Evolutionary conservation across 2,329 filamentous ascomycete species (phyloP).

Genomic region (Claviceps sp.): DNA sequence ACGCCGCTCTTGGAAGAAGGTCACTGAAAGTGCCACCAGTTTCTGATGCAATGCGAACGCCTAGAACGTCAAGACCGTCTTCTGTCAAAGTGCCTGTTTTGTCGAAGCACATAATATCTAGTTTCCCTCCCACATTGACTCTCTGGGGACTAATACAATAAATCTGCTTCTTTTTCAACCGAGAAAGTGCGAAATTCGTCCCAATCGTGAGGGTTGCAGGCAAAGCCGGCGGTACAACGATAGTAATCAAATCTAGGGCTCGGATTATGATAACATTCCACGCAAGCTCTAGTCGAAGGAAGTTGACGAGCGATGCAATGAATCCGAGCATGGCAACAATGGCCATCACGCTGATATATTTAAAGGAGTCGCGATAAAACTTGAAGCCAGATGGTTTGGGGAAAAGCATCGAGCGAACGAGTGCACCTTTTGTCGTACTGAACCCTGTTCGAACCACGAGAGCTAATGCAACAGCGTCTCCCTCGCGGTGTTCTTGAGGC

Average conservation of each 20-base stretch:
- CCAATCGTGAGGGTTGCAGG: constrained; percentile 93
- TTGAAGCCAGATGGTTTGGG: constrained; percentile 97
- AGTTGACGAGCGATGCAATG: constrained; percentile 83
- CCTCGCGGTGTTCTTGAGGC: constrained; percentile 72
- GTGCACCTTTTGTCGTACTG: constrained; percentile 89
- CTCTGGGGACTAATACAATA: constrained; percentile 97
- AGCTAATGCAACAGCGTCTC: constrained; percentile 81
- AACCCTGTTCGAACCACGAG: constrained; percentile 92
- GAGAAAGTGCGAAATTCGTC: constrained; percentile 81
- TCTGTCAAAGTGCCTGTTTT: constrained; percentile 98
- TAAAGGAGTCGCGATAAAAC: constrained; percentile 94
- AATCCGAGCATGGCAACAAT: constrained; percentile 77
- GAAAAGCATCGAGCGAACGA: constrained; percentile 96
- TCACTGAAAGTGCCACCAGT: constrained; percentile 56
- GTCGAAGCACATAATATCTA: constrained; percentile 95
- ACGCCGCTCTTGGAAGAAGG: constrained; percentile 45
- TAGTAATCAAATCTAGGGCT: constrained; percentile 90
- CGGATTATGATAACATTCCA: constrained; percentile 89
- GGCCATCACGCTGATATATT: constrained; percentile 95
- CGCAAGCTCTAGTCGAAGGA: constrained; percentile 66
- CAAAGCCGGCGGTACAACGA: constrained; percentile 88
- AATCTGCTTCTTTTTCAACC: constrained; percentile 78
- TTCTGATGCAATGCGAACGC: constrained; percentile 63
- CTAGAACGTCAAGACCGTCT: constrained; percentile 87
- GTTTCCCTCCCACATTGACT: constrained; percentile 90